A percentile compares a stretch with the other conserved stretches of the same genome.
Conservation (phyloP, 371 early-diverging fungal genomes). For the Mortierella sp. region DNA sequence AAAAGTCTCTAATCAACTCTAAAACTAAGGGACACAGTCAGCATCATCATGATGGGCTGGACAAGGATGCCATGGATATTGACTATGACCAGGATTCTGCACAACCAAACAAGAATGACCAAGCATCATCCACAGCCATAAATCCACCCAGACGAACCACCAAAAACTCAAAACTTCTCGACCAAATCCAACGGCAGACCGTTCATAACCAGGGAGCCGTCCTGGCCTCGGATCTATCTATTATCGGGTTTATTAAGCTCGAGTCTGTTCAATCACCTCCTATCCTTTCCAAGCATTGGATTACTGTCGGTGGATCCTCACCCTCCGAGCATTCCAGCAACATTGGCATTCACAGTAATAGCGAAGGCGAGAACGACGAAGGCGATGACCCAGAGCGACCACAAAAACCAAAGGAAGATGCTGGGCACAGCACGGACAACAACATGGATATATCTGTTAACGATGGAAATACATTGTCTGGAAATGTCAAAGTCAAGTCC, state of each 20-base stretch:
- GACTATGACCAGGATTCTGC: too few species aligned
- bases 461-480: not conserved
- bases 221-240: conserved; percentile 44
- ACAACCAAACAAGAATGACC: not conserved
- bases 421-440: not conserved
- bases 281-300: conserved; percentile 43
- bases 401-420: not conserved
- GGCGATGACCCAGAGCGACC: conserved; percentile 3
- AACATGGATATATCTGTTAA: not conserved
- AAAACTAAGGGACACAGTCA: too few species aligned
- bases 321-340: not conserved
- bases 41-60: not conserved
- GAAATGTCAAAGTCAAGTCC: conserved; percentile 8
- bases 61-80: not conserved
- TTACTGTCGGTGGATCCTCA: conserved; percentile 22
- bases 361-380: conserved; percentile 9
- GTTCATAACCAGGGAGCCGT: conserved; percentile 38
- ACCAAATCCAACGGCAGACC: conserved; percentile 26
- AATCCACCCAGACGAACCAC: not conserved
- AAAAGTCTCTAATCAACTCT: too few species aligned
- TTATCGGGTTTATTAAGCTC: conserved; percentile 40
- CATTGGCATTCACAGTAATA: too few species aligned
- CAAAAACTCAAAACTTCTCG: not conserved
- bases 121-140: not conserved
- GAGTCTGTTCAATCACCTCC: conserved; percentile 39